phyloP scores from a whole-genome alignment of 345 rosid species.

The Euphorbia tirucalli region DNA sequence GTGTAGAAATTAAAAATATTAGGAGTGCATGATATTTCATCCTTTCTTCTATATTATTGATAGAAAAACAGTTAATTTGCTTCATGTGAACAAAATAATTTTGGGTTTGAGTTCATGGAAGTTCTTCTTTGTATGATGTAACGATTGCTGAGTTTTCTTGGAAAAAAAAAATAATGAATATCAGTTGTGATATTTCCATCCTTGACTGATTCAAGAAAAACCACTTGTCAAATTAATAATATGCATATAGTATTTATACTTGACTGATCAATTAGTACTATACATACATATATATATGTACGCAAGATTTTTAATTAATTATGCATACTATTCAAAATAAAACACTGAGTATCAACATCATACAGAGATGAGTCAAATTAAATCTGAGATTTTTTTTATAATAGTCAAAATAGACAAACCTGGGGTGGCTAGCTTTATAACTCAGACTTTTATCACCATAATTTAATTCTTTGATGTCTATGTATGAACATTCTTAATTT shows the following conservation, averaged over 20 bases:
- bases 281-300: neutral
- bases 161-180: neutral
- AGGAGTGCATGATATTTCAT: no score
- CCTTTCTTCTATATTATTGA: no score
- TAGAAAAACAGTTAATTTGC: no score
- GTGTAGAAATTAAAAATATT: no score
- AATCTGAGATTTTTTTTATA: neutral
- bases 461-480: no score
- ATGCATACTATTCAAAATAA: neutral
- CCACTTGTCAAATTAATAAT: neutral
- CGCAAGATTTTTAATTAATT: no score
- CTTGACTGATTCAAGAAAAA: neutral
- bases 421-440: no score
- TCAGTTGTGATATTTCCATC: neutral
- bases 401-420: neutral
- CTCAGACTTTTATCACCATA: no score
- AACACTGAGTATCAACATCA: neutral
- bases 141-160: neutral
- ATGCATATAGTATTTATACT: no score
- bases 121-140: neutral
- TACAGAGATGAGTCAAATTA: neutral
- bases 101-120: neutral
- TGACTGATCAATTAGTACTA: neutral
- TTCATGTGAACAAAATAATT: no score
- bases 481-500: no score